phyloP scores from a whole-genome alignment of 1,139 yeast species.

The Protomyces gravidus region DNA sequence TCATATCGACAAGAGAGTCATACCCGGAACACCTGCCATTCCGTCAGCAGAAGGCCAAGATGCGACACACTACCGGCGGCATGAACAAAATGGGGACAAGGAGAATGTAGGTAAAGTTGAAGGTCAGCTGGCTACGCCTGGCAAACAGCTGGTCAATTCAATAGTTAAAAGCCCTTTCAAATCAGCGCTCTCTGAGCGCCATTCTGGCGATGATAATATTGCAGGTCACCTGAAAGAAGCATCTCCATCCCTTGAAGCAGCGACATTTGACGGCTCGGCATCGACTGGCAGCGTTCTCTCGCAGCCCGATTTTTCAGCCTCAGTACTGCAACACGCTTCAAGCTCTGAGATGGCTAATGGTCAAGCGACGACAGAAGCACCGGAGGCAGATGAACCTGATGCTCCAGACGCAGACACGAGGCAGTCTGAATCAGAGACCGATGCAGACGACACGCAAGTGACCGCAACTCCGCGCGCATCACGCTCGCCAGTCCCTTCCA shows the following conservation, averaged over 20 bases:
- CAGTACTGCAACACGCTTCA: conserved; percentile 3
- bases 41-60: neutral
- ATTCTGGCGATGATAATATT: neutral
- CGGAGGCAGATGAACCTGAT: neutral
- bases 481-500: conserved; percentile 4
- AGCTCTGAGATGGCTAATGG: neutral
- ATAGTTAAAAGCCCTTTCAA: neutral
- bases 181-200: neutral
- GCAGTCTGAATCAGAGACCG: neutral
- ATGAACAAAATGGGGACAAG: too few relatives aligned
- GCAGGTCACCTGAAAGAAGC: neutral
- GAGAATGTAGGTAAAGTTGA: neutral
- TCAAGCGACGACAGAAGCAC: neutral
- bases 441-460: neutral
- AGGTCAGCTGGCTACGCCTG: neutral
- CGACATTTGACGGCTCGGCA: conserved; percentile 7
- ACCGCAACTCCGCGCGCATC: conserved; percentile 3
- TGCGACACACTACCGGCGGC: too few relatives aligned
- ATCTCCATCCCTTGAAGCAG: neutral
- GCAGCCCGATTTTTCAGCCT: conserved; percentile 24
- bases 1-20: conserved; percentile 12
- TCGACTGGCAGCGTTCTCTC: conserved; percentile 15
- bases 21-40: neutral
- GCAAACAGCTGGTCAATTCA: neutral
- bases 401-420: neutral